Conservation (phyloP, 495 filamentous ascomycete species). For the Usnea hakonensis region DNA sequence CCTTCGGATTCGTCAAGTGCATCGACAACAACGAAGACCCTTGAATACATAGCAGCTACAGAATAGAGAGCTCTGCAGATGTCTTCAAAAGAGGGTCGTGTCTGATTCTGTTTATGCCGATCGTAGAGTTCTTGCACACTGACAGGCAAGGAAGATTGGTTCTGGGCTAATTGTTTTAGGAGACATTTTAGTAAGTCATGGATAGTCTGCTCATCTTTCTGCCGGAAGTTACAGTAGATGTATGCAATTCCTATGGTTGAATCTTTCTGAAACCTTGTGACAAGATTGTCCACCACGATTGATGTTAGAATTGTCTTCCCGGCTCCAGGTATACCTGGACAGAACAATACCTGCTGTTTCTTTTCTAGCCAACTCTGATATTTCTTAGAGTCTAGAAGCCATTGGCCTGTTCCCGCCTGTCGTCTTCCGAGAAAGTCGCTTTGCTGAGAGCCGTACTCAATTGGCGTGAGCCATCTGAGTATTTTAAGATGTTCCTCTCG, state of each 20-base stretch:
- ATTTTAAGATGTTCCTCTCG: not conserved
- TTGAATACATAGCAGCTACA: not conserved
- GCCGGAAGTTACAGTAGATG: slow-evolving; percentile 36
- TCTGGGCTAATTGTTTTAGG: slow-evolving; percentile 33
- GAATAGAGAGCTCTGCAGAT: not conserved
- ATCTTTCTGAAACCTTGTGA: slow-evolving; percentile 5
- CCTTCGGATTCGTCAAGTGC: slow-evolving; percentile 37
- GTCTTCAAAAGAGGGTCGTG: not conserved
- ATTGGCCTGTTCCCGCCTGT: slow-evolving; percentile 6
- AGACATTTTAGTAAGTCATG: slow-evolving; percentile 30
- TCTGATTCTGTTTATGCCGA: slow-evolving; percentile 19
- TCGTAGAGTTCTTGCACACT: slow-evolving; percentile 26
- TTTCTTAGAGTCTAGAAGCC: slow-evolving; percentile 5
- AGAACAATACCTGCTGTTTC: not conserved
- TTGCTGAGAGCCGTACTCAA: slow-evolving; percentile 6
- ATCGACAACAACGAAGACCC: slow-evolving; percentile 37
- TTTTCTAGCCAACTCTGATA: not conserved
- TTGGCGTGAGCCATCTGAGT: slow-evolving; percentile 6
- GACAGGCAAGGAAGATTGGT: slow-evolving; percentile 20
- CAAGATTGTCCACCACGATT: slow-evolving; percentile 28
- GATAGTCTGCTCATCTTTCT: slow-evolving; percentile 30
- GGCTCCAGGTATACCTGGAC: slow-evolving; percentile 10
- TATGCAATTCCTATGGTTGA: slow-evolving; percentile 30
- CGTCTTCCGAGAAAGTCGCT: not conserved
- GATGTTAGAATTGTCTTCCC: slow-evolving; percentile 16